A percentile compares a stretch with the other conserved stretches of the same genome.
phyloP scores from a whole-genome alignment of 768 basidiomycete species.

The Pleurotus citrinopileatus region DNA sequence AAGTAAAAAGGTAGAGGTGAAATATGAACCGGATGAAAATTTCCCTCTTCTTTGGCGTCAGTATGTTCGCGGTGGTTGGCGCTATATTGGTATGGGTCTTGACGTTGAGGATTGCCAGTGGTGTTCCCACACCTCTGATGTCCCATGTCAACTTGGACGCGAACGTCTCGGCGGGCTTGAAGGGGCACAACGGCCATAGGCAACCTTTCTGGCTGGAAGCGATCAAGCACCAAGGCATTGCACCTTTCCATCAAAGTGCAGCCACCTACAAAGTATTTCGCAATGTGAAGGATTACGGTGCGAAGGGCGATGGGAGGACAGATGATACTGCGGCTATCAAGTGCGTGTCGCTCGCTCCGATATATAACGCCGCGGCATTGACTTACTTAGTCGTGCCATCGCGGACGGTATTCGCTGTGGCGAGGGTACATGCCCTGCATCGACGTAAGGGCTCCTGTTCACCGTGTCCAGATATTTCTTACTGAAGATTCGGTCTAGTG shows the following conservation, averaged over 20 bases:
- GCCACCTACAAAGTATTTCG: conserved; percentile 66
- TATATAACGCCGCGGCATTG: neutral
- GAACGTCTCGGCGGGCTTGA: conserved; percentile 6
- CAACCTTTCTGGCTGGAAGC: conserved; percentile 70
- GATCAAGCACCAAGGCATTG: conserved; percentile 68
- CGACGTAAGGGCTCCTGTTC: conserved; percentile 36
- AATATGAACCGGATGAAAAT: neutral
- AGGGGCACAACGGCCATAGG: conserved; percentile 44
- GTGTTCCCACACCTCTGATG: neutral
- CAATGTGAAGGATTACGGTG: conserved; percentile 60
- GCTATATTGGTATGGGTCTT: neutral
- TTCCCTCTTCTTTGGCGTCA: neutral
- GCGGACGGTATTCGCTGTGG: conserved; percentile 60
- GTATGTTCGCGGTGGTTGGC: neutral
- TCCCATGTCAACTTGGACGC: neutral
- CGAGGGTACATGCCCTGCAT: conserved; percentile 51
- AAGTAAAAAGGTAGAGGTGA: too few relatives aligned
- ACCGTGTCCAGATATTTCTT: neutral
- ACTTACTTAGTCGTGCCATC: conserved; percentile 53
- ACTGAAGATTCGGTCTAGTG: conserved; percentile 26
- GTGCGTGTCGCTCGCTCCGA: conserved; percentile 31
- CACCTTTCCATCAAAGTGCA: conserved; percentile 59
- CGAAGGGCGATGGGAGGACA: conserved; percentile 54
- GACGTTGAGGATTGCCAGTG: neutral
- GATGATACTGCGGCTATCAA: conserved; percentile 79